Percentiles rank a stretch among this genome's conserved stretches.
Evolutionary conservation across 768 basidiomycete genomes (phyloP).

Genomic region (Termitomyces sp.): DNA sequence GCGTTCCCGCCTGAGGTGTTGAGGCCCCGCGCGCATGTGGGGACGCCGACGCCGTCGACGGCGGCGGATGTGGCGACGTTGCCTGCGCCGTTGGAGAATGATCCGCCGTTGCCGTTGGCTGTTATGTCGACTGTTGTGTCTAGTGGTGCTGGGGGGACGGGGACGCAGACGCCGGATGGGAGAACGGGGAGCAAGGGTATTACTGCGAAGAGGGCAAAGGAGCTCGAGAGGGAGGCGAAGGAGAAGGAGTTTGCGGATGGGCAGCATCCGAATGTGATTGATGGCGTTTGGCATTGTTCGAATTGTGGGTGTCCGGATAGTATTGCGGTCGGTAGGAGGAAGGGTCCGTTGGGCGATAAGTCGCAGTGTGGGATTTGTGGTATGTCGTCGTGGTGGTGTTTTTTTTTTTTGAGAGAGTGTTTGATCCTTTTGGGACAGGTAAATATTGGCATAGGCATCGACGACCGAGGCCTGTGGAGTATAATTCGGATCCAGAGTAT

Average conservation of each 20-base stretch:
- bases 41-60: constrained; percentile 62
- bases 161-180: constrained; percentile 37
- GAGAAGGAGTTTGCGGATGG: constrained; percentile 81
- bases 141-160: neutral
- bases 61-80: constrained; percentile 60
- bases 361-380: constrained; percentile 92
- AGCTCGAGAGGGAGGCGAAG: constrained; percentile 79
- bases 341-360: constrained; percentile 88
- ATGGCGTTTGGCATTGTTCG: constrained; percentile 93
- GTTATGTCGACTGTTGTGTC: constrained; percentile 6
- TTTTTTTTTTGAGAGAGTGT: neutral
- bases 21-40: constrained; percentile 56
- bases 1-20: constrained; percentile 51
- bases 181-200: constrained; percentile 43
- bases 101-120: constrained; percentile 42
- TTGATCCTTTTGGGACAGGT: constrained; percentile 37
- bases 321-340: constrained; percentile 81
- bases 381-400: constrained; percentile 35
- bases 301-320: constrained; percentile 91
- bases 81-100: constrained; percentile 58
- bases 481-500: constrained; percentile 70
- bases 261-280: constrained; percentile 76
- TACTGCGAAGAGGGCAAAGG: constrained; percentile 63
- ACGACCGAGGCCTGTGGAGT: constrained; percentile 75
- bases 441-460: constrained; percentile 91